Base-by-base conservation (phyloP, 768 basidiomycete genomes). In the Saitozyma podzolica region DNA sequence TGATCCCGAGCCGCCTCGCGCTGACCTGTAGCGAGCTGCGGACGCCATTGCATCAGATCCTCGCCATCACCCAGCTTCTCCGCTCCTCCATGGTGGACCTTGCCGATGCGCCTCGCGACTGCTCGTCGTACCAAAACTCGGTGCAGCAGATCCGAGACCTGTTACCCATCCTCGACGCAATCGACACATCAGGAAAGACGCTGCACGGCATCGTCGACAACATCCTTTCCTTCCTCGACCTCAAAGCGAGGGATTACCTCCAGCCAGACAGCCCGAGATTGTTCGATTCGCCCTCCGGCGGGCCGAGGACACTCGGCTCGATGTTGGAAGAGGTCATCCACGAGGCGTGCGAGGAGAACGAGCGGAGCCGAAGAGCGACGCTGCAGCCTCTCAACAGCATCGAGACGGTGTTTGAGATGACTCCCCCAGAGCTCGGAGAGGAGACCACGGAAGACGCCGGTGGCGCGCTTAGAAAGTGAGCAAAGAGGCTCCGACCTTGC, bases 171-270 rank as follows among this genome's bases (percentile, higher is more conserved):
- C 62, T 78, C 16, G 73, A 75, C 47, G 73, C 73, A n/a, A 73
- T 78, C 48, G 77, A 78, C 53, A 73, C 71, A 2, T 67, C 70
- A 1, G 73, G 75, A 11, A 70, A 70, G 16, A 72, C 68, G 0
- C 64, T 78, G 17, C 73, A 78, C 39, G 71, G 71, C 8, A 76
- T 78, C 29, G 73, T 76, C 56, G 73, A 74, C 56, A 78, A 78
- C 50, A 76, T 78, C 58, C 64, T 78, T n/a, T 73, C 67, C 9
- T 77, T 75, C 62, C 66, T 77, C 10, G 74, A 76, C 45, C 56
- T 76, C 8, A 69, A 68, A 51, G 58, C 40, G 8, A 63, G 64
- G 48, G 75, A 74, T n/a, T 45, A 54, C 55, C 40, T 59, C 42
- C 39, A 53, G 7, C 47, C 60, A 8, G 20, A 58, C 14, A 54